A percentile compares a stretch with the other conserved stretches of the same genome.
Evolutionary conservation across 306 rosid genomes (phyloP).

Genomic region (Begonia peltatifolia): DNA sequence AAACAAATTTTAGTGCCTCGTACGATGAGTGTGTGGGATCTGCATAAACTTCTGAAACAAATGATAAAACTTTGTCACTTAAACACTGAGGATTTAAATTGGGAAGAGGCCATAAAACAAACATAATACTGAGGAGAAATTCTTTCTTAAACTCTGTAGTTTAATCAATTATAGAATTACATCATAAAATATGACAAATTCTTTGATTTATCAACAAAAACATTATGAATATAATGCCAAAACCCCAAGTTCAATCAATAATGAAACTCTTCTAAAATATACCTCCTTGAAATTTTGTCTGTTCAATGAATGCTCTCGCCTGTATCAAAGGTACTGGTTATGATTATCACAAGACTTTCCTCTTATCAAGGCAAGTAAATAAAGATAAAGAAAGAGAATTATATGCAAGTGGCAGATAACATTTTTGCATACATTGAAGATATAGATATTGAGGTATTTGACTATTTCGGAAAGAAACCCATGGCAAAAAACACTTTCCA

Average conservation of each 20-base stretch:
- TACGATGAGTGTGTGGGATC: conserved; percentile 71
- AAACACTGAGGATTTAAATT: too few relatives aligned
- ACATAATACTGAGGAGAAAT: background rate
- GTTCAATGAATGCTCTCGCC: conserved; percentile 65
- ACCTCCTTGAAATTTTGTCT: conserved; percentile 91
- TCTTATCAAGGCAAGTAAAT: background rate
- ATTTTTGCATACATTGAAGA: too few relatives aligned
- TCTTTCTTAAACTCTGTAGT: background rate
- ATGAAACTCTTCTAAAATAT: conserved; percentile 8
- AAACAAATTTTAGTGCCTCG: conserved; percentile 64
- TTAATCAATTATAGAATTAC: too few relatives aligned
- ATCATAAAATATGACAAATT: too few relatives aligned
- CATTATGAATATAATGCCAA: too few relatives aligned
- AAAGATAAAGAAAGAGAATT: too few relatives aligned
- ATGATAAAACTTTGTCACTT: conserved; percentile 7
- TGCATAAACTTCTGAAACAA: conserved; percentile 70
- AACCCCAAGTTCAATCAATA: too few relatives aligned
- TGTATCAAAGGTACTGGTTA: conserved; percentile 12
- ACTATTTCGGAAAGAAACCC: too few relatives aligned
- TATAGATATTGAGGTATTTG: too few relatives aligned
- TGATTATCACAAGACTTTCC: conserved; percentile 10
- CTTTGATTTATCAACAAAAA: background rate
- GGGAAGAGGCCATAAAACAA: too few relatives aligned
- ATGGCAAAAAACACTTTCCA: too few relatives aligned
- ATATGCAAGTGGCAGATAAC: too few relatives aligned